phyloP scores from a whole-genome alignment of 2,329 filamentous ascomycete genomes.

The Juglanconis sp. region DNA sequence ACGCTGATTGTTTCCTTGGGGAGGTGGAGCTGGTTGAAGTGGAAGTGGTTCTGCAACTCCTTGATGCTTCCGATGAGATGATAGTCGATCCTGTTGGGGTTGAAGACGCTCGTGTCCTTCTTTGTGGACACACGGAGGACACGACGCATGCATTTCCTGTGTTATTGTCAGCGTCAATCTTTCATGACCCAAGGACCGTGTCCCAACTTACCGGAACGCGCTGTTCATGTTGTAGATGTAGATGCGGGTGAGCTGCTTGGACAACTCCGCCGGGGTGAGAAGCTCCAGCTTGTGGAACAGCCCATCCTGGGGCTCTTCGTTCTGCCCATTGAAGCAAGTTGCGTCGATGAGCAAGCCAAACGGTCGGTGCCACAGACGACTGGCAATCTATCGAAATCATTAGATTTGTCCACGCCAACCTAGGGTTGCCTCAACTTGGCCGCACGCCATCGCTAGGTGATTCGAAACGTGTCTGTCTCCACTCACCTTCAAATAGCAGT shows the following conservation, averaged over 20 bases:
- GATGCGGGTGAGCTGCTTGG: slow-evolving; percentile 55
- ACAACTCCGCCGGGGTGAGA: slow-evolving; percentile 60
- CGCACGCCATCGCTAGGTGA: neutral
- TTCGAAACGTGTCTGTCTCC: neutral
- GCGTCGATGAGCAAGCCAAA: slow-evolving; percentile 68
- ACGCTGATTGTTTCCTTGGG: slow-evolving; percentile 70
- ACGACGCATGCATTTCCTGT: slow-evolving; percentile 61
- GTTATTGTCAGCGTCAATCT: neutral
- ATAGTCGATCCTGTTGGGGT: slow-evolving; percentile 64
- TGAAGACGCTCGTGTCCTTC: slow-evolving; percentile 58
- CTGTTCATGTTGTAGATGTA: slow-evolving; percentile 75
- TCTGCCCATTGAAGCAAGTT: slow-evolving; percentile 67
- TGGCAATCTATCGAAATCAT: slow-evolving; percentile 52
- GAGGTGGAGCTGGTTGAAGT: slow-evolving; percentile 62
- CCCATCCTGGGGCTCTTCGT: slow-evolving; percentile 59
- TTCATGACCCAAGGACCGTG: neutral
- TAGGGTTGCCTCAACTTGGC: neutral
- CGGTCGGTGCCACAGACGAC: slow-evolving; percentile 65
- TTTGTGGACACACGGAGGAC: slow-evolving; percentile 60
- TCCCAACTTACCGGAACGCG: slow-evolving; percentile 52
- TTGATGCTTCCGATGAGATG: slow-evolving; percentile 63
- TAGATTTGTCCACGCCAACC: neutral
- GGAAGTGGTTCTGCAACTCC: slow-evolving; percentile 64
- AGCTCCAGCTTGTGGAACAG: slow-evolving; percentile 62
- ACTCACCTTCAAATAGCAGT: slow-evolving; percentile 63